Conservation (phyloP, 208 protist species). For the Trypanosoma brucei region DNA sequence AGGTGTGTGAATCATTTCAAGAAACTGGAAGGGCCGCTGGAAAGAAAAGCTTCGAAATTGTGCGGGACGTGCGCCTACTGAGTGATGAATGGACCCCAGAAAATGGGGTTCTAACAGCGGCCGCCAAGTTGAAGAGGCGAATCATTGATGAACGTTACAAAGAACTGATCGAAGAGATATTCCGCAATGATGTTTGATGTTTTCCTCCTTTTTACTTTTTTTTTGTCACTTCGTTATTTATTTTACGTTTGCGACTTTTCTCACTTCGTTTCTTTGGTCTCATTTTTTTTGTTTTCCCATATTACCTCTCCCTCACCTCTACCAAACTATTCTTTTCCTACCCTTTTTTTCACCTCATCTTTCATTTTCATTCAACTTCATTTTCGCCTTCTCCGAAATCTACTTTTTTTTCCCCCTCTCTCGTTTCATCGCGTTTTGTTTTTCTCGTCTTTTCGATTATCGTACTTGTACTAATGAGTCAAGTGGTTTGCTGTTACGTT, state of each 20-base stretch:
- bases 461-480: no score
- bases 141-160: conserved; percentile 62
- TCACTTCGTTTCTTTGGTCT: conserved; percentile 12
- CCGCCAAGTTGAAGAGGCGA: conserved; percentile 77
- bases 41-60: conserved; percentile 69
- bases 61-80: conserved; percentile 45
- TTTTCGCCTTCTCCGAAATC: no score
- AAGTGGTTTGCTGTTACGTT: no score
- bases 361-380: no score
- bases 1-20: conserved; percentile 41
- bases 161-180: conserved; percentile 56
- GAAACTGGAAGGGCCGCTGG: conserved; percentile 43
- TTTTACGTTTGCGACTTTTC: background rate
- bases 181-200: conserved; percentile 37
- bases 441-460: no score
- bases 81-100: conserved; percentile 80
- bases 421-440: no score
- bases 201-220: conserved; percentile 15
- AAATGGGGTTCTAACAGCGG: conserved; percentile 75
- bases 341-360: no score
- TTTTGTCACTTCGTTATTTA: conserved; percentile 18
- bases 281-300: background rate
- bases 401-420: no score
- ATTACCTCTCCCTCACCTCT: background rate
- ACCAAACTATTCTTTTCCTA: background rate